phyloP scores from a whole-genome alignment of 192 early-diverging fungal genomes.

The Spizellomyces punctatus region DNA sequence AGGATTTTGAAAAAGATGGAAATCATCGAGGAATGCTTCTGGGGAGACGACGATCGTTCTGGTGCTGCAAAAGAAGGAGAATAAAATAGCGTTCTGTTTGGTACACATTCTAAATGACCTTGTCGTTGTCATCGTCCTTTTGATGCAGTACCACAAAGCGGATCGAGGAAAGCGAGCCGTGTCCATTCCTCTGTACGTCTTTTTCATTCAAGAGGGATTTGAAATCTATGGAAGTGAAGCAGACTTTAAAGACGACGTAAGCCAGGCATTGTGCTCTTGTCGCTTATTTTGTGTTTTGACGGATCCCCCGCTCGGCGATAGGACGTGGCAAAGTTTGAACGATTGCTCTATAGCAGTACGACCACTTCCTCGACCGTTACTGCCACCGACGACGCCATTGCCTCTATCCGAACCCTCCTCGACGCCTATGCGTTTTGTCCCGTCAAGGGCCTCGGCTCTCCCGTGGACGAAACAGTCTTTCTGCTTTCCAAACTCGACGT shows the following conservation, averaged over 20 bases:
- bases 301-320: not conserved
- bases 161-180: conserved; percentile 32
- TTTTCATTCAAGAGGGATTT: conserved; percentile 43
- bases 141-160: conserved; percentile 37
- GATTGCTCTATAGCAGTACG: conserved; percentile 28
- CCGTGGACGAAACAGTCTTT: conserved; percentile 50
- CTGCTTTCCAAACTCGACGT: conserved; percentile 44
- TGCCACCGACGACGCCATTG: conserved; percentile 9
- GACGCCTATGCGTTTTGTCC: conserved; percentile 41
- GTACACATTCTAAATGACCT: not conserved
- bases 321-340: conserved; percentile 49
- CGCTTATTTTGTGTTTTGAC: not conserved
- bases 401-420: conserved; percentile 29
- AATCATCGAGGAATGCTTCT: too few species aligned
- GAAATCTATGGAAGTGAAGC: conserved; percentile 29
- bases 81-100: too few species aligned
- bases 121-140: not conserved
- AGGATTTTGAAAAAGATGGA: too few species aligned
- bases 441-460: conserved; percentile 37
- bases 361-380: not conserved
- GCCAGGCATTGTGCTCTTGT: not conserved
- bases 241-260: conserved; percentile 49
- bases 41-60: too few species aligned
- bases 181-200: conserved; percentile 31
- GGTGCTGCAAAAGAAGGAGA: too few species aligned